A percentile compares a stretch with the other conserved stretches of the same genome.
phyloP scores from a whole-genome alignment of 139 green algal species.

The Tetraselmis chui region DNA sequence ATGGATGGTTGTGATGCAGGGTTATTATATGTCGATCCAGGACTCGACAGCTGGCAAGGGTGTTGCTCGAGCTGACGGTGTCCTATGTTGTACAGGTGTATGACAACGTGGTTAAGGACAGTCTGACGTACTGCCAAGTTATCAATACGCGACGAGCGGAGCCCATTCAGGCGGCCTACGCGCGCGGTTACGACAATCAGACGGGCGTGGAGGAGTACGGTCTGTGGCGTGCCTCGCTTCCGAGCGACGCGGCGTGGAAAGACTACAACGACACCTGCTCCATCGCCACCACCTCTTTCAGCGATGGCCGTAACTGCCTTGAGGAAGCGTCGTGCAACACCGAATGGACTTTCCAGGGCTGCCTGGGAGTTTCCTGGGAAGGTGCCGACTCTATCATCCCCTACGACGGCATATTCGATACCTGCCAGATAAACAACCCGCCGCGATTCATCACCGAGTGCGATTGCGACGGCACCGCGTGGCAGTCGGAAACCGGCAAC shows the following conservation, averaged over 20 bases:
- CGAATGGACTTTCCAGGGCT: neutral
- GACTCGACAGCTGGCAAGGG: no score
- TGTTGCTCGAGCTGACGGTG: neutral
- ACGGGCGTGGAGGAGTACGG: neutral
- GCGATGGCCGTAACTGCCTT: neutral
- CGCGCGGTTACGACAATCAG: neutral
- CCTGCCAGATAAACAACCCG: neutral
- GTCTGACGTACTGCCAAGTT: conserved; percentile 1
- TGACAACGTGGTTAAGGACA: neutral
- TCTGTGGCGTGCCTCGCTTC: neutral
- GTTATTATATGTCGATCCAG: no score
- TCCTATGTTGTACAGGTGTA: conserved; percentile 1
- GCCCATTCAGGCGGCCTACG: neutral
- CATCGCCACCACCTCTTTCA: neutral
- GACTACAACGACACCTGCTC: neutral
- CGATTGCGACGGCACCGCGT: neutral
- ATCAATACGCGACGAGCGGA: neutral
- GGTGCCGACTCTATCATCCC: neutral
- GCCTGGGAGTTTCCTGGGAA: neutral
- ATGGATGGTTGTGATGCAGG: no score
- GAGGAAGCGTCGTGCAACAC: neutral
- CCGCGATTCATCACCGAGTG: neutral
- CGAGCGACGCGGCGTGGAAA: neutral
- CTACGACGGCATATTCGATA: neutral
- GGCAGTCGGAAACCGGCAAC: neutral